Percentiles rank a stretch among this genome's conserved stretches.
These are phyloP conservation scores for Serendipita indica DNA, from an alignment of 768 basidiomycete genomes.

Conservation along the genomic window DNA sequence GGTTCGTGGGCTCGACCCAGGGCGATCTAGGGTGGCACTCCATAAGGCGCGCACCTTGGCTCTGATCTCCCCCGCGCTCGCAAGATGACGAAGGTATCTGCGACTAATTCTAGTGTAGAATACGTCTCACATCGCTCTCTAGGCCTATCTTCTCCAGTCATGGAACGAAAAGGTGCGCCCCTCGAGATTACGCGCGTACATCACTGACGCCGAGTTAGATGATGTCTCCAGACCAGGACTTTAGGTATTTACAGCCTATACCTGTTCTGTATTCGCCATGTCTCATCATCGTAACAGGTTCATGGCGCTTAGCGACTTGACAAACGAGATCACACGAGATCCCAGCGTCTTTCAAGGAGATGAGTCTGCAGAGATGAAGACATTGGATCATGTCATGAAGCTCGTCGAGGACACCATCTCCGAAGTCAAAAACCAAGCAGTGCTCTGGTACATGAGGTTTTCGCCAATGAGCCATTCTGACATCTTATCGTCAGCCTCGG, in stretches of 20 bases:
- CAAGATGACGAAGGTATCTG: constrained; percentile 1
- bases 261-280: constrained; percentile 16
- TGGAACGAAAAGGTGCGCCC: neutral
- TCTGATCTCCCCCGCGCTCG: neutral
- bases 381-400: constrained; percentile 67
- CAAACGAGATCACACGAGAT: constrained; percentile 75
- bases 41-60: neutral
- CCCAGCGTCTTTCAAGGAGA: constrained; percentile 64
- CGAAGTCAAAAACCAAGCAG: constrained; percentile 96
- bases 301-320: constrained; percentile 93
- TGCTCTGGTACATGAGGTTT: constrained; percentile 60
- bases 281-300: constrained; percentile 37
- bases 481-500: constrained; percentile 45
- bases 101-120: neutral
- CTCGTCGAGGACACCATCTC: constrained; percentile 91
- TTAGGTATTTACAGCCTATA: constrained; percentile 37
- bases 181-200: neutral
- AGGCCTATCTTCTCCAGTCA: neutral
- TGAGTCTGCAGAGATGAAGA: constrained; percentile 69
- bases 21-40: too few species aligned
- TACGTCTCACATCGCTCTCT: neutral
- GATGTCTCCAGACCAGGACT: constrained; percentile 85
- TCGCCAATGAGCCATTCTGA: neutral
- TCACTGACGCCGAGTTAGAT: constrained; percentile 34
- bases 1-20: too few species aligned